A percentile compares a stretch with the other conserved stretches of the same genome.
Conservation (phyloP, 768 basidiomycete species). For the Amanita pseudoporphyria region DNA sequence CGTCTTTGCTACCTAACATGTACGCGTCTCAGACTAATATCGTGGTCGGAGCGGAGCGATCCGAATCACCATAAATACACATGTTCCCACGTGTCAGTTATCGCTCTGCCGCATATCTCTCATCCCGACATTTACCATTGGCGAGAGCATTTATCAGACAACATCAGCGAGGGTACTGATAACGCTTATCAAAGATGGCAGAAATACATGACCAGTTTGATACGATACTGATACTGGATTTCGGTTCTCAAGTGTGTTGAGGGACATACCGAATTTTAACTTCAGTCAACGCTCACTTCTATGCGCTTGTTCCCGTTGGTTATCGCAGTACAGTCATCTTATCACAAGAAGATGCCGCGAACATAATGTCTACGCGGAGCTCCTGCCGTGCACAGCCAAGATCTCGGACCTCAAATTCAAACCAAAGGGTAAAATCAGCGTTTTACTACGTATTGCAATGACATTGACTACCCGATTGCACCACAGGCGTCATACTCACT, state of each 20-base stretch:
- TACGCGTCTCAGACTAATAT: too few species aligned
- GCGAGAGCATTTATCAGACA: too few species aligned
- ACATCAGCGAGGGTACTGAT: too few species aligned
- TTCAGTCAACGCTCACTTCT: slow-evolving; percentile 1
- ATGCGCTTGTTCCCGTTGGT: background rate
- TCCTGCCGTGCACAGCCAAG: slow-evolving; percentile 98
- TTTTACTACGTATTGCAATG: background rate
- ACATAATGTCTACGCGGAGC: slow-evolving; percentile 93
- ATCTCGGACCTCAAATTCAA: slow-evolving; percentile 90
- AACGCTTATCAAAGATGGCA: too few species aligned
- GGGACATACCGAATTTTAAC: slow-evolving; percentile 6
- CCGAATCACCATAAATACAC: too few species aligned
- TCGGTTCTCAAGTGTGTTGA: slow-evolving; percentile 71
- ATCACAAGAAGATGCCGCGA: slow-evolving; percentile 98
- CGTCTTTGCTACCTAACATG: background rate
- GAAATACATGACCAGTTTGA: slow-evolving; percentile 95
- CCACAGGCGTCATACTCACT: too few species aligned
- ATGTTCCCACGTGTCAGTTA: too few species aligned
- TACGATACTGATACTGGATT: too few species aligned
- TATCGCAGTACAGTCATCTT: slow-evolving; percentile 83
- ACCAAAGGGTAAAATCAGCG: slow-evolving; percentile 66
- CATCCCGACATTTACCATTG: too few species aligned
- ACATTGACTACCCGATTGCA: too few species aligned
- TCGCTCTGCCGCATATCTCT: too few species aligned
- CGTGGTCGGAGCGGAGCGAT: too few species aligned